Percentiles rank a stretch among this genome's conserved stretches.
These are phyloP conservation scores for Colletotrichum sp. DNA, from an alignment of 2,329 filamentous ascomycete species.

Conservation along the genomic window DNA sequence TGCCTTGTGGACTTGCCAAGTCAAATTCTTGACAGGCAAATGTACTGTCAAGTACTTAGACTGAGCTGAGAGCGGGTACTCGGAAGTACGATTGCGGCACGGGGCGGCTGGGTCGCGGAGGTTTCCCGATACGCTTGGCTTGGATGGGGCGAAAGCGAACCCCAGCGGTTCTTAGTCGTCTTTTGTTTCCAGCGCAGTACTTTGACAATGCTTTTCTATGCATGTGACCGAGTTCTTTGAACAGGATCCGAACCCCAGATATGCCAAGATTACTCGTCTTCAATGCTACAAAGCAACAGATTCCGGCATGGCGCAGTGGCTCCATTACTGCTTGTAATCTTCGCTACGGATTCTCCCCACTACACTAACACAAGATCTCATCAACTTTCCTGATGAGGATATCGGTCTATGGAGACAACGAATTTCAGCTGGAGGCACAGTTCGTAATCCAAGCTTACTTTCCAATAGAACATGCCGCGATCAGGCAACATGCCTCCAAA, in stretches of 20 bases:
- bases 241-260: background rate
- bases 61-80: background rate
- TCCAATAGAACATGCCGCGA: background rate
- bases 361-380: fast-evolving
- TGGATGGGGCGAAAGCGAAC: background rate
- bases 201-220: background rate
- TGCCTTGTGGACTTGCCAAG: background rate
- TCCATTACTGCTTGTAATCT: background rate
- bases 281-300: background rate
- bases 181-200: background rate
- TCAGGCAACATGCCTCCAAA: background rate
- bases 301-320: background rate
- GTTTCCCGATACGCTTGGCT: background rate
- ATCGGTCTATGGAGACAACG: background rate
- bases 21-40: background rate
- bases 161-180: background rate
- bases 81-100: background rate
- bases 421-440: background rate
- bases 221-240: background rate
- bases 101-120: background rate
- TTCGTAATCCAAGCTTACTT: background rate
- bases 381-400: background rate
- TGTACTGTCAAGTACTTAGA: background rate
- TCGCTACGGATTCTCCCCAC: background rate
- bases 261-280: background rate